A percentile compares a stretch with the other conserved stretches of the same genome.
These are phyloP conservation scores for Chaetomiaceae sp. DNA, from an alignment of 2,329 filamentous ascomycete genomes.

Conservation along the genomic window DNA sequence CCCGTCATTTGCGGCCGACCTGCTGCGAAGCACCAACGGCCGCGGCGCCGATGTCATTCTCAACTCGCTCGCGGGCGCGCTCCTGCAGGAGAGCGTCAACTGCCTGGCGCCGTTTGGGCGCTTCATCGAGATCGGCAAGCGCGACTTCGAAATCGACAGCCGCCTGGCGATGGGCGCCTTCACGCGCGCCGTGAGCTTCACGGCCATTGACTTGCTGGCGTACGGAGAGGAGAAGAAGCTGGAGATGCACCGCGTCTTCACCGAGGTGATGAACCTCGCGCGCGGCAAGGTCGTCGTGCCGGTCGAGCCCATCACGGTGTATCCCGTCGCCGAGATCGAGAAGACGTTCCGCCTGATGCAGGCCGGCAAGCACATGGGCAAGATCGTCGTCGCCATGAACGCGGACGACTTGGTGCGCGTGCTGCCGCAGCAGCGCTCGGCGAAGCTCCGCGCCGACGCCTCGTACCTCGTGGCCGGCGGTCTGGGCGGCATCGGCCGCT, in stretches of 20 bases:
- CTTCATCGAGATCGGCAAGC: constrained; percentile 17
- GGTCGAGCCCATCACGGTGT: constrained; percentile 25
- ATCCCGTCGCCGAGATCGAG: constrained; percentile 26
- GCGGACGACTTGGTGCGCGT: constrained; percentile 9
- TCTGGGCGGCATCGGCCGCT: constrained; percentile 30
- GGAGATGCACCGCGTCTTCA: constrained; percentile 18
- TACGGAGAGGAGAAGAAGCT: constrained; percentile 15
- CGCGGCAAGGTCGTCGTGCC: constrained; percentile 24
- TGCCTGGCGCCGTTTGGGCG: constrained; percentile 28
- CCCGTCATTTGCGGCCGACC: constrained; percentile 27
- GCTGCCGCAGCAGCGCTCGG: neutral
- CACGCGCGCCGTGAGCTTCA: constrained; percentile 30
- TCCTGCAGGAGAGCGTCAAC: constrained; percentile 37
- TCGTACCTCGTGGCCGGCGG: constrained; percentile 32
- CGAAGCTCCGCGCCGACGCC: constrained; percentile 19
- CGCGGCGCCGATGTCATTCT: constrained; percentile 35
- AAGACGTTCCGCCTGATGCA: constrained; percentile 41
- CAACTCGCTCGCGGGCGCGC: constrained; percentile 36
- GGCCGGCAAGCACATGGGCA: constrained; percentile 38
- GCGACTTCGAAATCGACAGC: constrained; percentile 30
- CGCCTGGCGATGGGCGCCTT: constrained; percentile 42
- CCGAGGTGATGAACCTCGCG: constrained; percentile 22
- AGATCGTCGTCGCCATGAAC: constrained; percentile 31
- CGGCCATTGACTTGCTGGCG: constrained; percentile 30
- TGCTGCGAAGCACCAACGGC: constrained; percentile 27